Evolutionary conservation across 768 basidiomycete genomes (phyloP).

Genomic region (Fibroporia radiculosa): DNA sequence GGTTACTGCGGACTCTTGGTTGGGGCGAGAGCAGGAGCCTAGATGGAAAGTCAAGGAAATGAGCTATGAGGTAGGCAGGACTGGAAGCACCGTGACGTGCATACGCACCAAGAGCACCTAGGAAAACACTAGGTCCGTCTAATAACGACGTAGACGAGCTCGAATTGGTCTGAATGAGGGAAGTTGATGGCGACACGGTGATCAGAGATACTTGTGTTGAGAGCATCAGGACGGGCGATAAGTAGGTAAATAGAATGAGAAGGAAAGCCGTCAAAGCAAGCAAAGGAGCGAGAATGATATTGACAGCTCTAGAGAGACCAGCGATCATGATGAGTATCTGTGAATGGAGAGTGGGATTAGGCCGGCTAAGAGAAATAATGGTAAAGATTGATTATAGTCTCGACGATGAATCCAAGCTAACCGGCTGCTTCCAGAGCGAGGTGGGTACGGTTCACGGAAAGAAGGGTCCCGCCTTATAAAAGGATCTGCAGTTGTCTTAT

Average conservation of each 20-base stretch:
- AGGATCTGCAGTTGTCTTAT: too few species aligned
- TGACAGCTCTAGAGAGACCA: slow-evolving; percentile 59
- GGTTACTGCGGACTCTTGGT: slow-evolving; percentile 39
- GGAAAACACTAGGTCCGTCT: slow-evolving; percentile 63
- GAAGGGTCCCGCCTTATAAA: too few species aligned
- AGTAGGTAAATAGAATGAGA: slow-evolving; percentile 56
- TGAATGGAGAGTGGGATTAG: not conserved
- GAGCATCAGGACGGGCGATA: slow-evolving; percentile 58
- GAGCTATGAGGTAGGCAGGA: not conserved
- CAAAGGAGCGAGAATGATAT: slow-evolving; percentile 60
- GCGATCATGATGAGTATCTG: slow-evolving; percentile 48
- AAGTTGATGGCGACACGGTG: slow-evolving; percentile 50
- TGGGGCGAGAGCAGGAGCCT: slow-evolving; percentile 63
- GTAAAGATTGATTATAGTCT: not conserved
- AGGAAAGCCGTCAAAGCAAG: slow-evolving; percentile 59
- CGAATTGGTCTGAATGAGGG: slow-evolving; percentile 26
- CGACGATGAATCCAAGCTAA: not conserved
- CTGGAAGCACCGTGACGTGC: slow-evolving; percentile 1
- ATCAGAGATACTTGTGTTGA: slow-evolving; percentile 58
- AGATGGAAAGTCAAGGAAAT: not conserved
- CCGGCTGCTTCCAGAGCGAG: slow-evolving; percentile 5
- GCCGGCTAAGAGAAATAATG: too few species aligned
- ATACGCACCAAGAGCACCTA: slow-evolving; percentile 57
- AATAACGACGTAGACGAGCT: slow-evolving; percentile 20
- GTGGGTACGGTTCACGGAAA: slow-evolving; percentile 10